Conservation (phyloP, 805 yeast genomes). For the Candida montana region DNA sequence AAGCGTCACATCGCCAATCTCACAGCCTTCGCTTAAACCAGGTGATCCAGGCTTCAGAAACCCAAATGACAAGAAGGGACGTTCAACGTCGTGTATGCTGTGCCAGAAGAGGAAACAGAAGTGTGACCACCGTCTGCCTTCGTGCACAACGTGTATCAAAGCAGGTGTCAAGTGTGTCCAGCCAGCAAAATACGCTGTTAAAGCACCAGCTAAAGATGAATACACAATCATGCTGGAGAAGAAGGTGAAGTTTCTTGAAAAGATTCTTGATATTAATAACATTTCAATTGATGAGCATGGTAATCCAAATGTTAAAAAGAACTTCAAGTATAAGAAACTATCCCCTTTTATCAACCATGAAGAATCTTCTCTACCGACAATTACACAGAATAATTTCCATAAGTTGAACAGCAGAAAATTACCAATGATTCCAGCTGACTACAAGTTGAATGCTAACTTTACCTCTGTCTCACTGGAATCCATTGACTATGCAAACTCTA, state of each 20-base stretch:
- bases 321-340: constrained; percentile 33
- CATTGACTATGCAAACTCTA: constrained; percentile 34
- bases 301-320: constrained; percentile 25
- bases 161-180: constrained; percentile 59
- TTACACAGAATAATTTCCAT: constrained; percentile 9
- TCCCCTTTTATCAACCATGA: constrained; percentile 28
- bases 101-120: constrained; percentile 57
- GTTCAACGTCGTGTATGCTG: constrained; percentile 51
- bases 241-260: constrained; percentile 47
- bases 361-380: not conserved
- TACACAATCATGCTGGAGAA: constrained; percentile 54
- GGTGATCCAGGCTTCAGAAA: constrained; percentile 15
- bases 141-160: constrained; percentile 61
- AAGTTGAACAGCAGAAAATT: constrained; percentile 5
- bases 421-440: constrained; percentile 5
- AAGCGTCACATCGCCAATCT: constrained; percentile 2
- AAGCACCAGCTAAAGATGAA: constrained; percentile 45
- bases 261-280: constrained; percentile 32
- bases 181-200: constrained; percentile 52
- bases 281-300: constrained; percentile 24
- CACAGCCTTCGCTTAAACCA: constrained; percentile 1
- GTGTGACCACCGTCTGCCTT: constrained; percentile 61
- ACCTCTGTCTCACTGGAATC: constrained; percentile 25
- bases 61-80: constrained; percentile 42
- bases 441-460: constrained; percentile 7